These are phyloP conservation scores for Coemansia sp. DNA, from an alignment of 192 early-diverging fungal species.

Conservation along the genomic window DNA sequence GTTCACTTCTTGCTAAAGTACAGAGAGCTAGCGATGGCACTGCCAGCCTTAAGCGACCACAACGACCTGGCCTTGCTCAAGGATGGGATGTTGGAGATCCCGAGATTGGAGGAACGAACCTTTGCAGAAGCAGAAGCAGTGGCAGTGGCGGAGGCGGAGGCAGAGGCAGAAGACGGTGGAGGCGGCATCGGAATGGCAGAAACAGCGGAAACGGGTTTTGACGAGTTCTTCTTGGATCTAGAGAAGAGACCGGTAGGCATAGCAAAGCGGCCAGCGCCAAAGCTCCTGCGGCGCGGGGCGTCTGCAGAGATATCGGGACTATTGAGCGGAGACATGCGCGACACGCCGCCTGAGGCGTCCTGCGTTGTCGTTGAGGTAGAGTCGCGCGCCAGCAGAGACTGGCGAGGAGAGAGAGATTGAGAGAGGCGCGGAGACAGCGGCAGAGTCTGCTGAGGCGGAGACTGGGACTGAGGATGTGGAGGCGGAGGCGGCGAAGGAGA, in stretches of 20 bases:
- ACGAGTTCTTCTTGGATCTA: conserved; percentile 13
- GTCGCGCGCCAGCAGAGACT: neutral
- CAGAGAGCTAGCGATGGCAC: conserved; percentile 1
- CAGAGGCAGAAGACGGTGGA: neutral
- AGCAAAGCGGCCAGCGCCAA: conserved; percentile 17
- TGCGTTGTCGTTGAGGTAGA: conserved; percentile 1
- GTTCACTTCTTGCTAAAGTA: neutral
- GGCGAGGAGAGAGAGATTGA: neutral
- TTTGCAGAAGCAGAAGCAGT: neutral
- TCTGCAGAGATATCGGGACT: conserved; percentile 23
- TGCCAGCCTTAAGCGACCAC: conserved; percentile 26
- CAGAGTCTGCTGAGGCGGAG: neutral
- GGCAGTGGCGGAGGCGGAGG: neutral
- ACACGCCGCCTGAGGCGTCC: conserved; percentile 1
- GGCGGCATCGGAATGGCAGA: conserved; percentile 43
- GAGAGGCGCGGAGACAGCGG: neutral
- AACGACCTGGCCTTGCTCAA: conserved; percentile 39
- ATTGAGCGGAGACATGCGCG: conserved; percentile 35
- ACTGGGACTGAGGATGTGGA: neutral
- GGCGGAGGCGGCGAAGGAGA: too few relatives aligned
- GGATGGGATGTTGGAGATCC: conserved; percentile 24
- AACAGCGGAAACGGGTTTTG: conserved; percentile 8
- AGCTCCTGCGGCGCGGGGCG: conserved; percentile 6
- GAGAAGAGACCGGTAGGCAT: conserved; percentile 23
- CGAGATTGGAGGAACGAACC: neutral